Conservation (phyloP, 2,329 filamentous ascomycete genomes). For the Microcyclospora pomicola region DNA sequence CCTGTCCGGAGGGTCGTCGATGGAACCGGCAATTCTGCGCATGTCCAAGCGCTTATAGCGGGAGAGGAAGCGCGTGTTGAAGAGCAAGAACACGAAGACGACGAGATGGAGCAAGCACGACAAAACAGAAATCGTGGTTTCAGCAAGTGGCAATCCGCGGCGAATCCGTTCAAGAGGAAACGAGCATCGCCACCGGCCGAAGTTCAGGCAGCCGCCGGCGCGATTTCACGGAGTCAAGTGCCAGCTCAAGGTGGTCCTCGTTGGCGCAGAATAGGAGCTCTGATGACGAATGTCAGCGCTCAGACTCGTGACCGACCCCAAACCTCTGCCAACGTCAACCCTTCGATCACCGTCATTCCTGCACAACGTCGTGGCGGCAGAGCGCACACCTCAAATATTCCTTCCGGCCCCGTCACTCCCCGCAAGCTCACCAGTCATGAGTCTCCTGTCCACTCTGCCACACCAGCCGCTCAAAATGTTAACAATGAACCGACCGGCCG, state of each 20-base stretch:
- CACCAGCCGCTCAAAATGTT: slow-evolving; percentile 6
- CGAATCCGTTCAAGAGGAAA: slow-evolving; percentile 45
- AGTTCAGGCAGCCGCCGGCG: slow-evolving; percentile 29
- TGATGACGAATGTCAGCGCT: slow-evolving; percentile 35
- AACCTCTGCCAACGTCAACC: slow-evolving; percentile 23
- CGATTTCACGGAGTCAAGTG: slow-evolving; percentile 16
- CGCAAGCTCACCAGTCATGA: background rate
- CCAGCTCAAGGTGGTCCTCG: slow-evolving; percentile 31
- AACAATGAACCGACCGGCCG: background rate
- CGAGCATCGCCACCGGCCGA: slow-evolving; percentile 46
- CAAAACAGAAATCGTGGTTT: slow-evolving; percentile 20
- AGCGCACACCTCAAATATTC: slow-evolving; percentile 1
- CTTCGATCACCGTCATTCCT: slow-evolving; percentile 48
- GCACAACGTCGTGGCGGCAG: slow-evolving; percentile 39
- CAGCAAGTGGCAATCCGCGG: slow-evolving; percentile 35
- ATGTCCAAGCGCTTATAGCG: slow-evolving; percentile 7
- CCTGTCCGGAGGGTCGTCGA: slow-evolving; percentile 17
- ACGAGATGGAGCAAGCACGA: slow-evolving; percentile 10
- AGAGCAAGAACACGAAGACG: slow-evolving; percentile 15
- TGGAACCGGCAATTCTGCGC: slow-evolving; percentile 3
- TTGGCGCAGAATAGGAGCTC: slow-evolving; percentile 32
- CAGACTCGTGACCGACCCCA: slow-evolving; percentile 26
- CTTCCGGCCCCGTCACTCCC: slow-evolving; percentile 1
- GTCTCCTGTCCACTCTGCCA: slow-evolving; percentile 4
- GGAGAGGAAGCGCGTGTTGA: slow-evolving; percentile 4